Base-by-base conservation (phyloP, 352 stramenopile genomes). In the Globisporangium uncinulatum region DNA sequence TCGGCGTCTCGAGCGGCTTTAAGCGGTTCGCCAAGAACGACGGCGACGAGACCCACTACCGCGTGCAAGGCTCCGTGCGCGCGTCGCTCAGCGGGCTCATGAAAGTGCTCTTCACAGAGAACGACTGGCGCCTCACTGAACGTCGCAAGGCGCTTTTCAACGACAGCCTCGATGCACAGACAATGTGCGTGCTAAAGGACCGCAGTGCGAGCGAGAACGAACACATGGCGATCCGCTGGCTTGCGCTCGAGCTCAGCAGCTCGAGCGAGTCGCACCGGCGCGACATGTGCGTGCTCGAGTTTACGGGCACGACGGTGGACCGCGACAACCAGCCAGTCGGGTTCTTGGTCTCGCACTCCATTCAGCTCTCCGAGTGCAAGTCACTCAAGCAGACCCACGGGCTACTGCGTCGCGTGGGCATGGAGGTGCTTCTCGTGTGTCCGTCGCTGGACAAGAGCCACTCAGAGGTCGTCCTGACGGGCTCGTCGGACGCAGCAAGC, bases 231-330 rank as follows among this genome's bases (percentile, higher is more conserved):
- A 72, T 92, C 20, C 82, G 81, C 3, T 92, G 83, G 83, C 70
- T 87, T 51, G 83, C 80, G 34, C 73, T 83, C 51, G 76, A 83
- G 51, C 55, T 89, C 50, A 71, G 68, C 54, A 78, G 64, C 37
- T 63, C 70, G 54, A 78, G 66, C 36, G 72, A 76, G 24, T 64
- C 74, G 43, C 66, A 80, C 59, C 63, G 75, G 37, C 72, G 78
- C 41, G 83, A 92, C 61, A 82, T 82, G 72, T 88, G 78, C 64
- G 69, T 78, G 42, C 65, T 92, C 45, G 83, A 92, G 64, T 88
- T 79, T 63, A 84, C 80, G 9, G 83, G 82, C 14, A 69, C 85
- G 47, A 78, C 79, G 4, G 56, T 75, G 1, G 83, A 92, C 53
- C 59, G 65, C 6, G 73, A 87, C 36, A 72, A 66, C 21, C 62